Conservation (phyloP, 306 rosid species). For the Abrus pulchellus region DNA sequence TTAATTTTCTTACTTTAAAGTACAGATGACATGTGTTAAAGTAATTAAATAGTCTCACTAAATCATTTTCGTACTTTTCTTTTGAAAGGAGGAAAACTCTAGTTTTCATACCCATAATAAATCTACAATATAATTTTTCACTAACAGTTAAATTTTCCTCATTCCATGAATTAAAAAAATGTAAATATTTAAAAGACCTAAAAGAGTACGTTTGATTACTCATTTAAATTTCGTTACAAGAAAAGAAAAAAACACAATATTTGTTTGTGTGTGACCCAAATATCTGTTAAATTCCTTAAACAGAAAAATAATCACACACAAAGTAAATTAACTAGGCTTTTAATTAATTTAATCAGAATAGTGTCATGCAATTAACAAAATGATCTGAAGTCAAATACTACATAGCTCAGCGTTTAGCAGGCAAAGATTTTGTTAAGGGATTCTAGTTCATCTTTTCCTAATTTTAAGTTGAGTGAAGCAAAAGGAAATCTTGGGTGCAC, state of each 20-base stretch:
- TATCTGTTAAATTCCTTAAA: no score
- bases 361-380: background rate
- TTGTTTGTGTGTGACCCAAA: no score
- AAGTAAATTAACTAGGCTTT: background rate
- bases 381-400: slow-evolving; percentile 12
- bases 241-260: no score
- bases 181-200: background rate
- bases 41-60: background rate
- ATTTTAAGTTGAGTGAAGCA: background rate
- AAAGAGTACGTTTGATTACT: no score
- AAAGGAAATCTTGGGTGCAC: background rate
- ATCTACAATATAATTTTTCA: no score
- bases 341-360: background rate
- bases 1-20: background rate
- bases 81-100: background rate
- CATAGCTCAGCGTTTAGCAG: background rate
- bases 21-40: background rate
- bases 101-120: background rate
- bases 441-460: background rate
- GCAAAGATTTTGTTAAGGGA: background rate
- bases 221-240: no score
- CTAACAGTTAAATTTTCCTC: no score
- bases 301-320: no score
- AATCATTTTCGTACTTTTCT: no score
- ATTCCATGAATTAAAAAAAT: background rate